Conservation (phyloP, 164 flowering plant genomes). For the Aristolochia contorta region DNA sequence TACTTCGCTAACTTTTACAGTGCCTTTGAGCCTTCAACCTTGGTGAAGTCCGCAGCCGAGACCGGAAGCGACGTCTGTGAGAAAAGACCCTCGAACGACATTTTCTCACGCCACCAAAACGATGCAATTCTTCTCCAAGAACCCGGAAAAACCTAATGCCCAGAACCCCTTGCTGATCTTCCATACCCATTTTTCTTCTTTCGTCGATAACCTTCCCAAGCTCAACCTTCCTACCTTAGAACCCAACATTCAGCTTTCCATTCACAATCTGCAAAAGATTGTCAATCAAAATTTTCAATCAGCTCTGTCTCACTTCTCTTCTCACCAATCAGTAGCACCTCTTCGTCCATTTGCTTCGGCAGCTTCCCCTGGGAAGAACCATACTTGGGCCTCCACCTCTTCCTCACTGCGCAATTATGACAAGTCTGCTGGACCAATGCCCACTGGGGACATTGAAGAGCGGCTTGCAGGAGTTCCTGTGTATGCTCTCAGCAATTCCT, state of each 20-base stretch:
- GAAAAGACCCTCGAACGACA: background rate
- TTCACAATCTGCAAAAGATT: constrained; percentile 19
- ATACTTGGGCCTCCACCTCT: constrained; percentile 34
- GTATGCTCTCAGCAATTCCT: constrained; percentile 60
- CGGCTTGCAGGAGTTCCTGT: constrained; percentile 74
- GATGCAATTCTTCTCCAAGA: background rate
- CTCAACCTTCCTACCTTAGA: constrained; percentile 7
- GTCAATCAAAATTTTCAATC: constrained; percentile 19
- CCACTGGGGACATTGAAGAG: constrained; percentile 52
- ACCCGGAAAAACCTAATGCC: constrained; percentile 15
- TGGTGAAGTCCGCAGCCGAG: too few species aligned
- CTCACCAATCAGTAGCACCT: background rate
- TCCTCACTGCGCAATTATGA: constrained; percentile 1
- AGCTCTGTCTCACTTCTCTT: constrained; percentile 8
- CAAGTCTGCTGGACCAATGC: constrained; percentile 14
- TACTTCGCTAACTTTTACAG: too few species aligned
- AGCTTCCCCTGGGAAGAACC: constrained; percentile 1
- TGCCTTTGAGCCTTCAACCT: too few species aligned
- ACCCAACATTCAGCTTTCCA: constrained; percentile 21
- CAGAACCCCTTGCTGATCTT: constrained; percentile 22
- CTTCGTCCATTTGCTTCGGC: background rate
- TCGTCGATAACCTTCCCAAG: constrained; percentile 26
- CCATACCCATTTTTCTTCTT: constrained; percentile 26
- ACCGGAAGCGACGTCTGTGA: too few species aligned
- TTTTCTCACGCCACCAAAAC: background rate